Conservation (phyloP, 768 basidiomycete genomes). For the Boletus rufocinnamomeus region DNA sequence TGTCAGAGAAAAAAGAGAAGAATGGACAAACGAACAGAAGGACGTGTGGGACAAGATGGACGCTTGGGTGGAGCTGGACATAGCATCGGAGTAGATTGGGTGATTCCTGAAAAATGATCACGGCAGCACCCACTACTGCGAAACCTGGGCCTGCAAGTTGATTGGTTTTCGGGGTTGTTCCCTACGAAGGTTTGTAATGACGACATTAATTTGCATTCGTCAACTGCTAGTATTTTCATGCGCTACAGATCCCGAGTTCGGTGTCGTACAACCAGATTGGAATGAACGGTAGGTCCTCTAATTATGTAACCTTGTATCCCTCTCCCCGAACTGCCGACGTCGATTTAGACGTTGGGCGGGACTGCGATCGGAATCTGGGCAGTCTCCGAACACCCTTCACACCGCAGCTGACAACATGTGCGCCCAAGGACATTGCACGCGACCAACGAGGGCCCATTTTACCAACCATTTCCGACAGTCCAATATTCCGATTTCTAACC, state of each 20-base stretch:
- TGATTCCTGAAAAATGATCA: not conserved
- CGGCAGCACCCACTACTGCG: not conserved
- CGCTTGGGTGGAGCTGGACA: constrained; percentile 46
- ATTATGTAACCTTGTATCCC: not conserved
- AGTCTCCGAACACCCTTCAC: not conserved
- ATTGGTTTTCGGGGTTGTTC: not conserved
- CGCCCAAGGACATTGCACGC: not conserved
- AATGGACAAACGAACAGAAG: constrained; percentile 65
- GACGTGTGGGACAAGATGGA: constrained; percentile 63
- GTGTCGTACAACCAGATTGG: not conserved
- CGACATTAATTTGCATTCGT: not conserved
- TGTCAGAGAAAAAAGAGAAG: constrained; percentile 55
- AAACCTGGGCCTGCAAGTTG: not conserved
- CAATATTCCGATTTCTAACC: not conserved
- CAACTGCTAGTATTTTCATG: not conserved
- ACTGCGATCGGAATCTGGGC: not conserved
- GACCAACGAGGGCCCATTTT: not conserved
- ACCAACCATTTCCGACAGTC: not conserved
- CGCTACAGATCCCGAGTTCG: not conserved
- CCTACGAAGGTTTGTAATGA: not conserved
- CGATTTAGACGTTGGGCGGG: not conserved
- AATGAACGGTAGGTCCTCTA: not conserved
- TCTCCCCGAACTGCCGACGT: not conserved
- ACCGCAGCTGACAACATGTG: not conserved
- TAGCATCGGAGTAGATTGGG: constrained; percentile 11